phyloP scores from a whole-genome alignment of 2,329 filamentous ascomycete genomes.

The Fonsecaea pedrosoi region DNA sequence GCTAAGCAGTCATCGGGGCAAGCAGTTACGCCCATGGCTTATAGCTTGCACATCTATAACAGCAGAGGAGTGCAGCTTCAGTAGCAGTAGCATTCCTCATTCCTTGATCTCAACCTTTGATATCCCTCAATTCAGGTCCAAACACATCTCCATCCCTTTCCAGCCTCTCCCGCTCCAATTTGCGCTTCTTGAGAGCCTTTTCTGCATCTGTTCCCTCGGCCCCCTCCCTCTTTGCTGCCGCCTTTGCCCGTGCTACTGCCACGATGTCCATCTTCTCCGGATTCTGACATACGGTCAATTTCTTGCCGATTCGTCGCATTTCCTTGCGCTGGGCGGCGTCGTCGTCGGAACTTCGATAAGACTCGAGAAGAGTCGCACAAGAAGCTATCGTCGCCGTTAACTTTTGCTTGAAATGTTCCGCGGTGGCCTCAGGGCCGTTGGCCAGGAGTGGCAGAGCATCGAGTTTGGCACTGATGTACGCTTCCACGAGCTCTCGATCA shows the following conservation, averaged over 20 bases:
- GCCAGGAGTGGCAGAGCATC: constrained; percentile 34
- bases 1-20: neutral
- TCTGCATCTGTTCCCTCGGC: constrained; percentile 41
- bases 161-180: constrained; percentile 41
- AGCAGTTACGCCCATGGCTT: neutral
- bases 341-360: constrained; percentile 48
- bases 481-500: constrained; percentile 61
- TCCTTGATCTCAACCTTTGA: constrained; percentile 1
- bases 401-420: constrained; percentile 28
- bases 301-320: constrained; percentile 56
- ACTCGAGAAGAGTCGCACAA: constrained; percentile 50
- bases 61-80: neutral
- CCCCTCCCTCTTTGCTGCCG: constrained; percentile 51
- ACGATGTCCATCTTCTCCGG: constrained; percentile 55
- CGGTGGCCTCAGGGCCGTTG: neutral
- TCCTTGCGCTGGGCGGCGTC: constrained; percentile 50
- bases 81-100: neutral
- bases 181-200: constrained; percentile 43
- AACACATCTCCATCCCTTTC: constrained; percentile 45
- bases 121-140: constrained; percentile 40
- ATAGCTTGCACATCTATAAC: neutral
- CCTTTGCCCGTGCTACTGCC: constrained; percentile 43
- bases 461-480: constrained; percentile 55
- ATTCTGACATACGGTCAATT: constrained; percentile 57
- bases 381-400: constrained; percentile 47